Evolutionary conservation across 1,284 basidiomycete species (phyloP), one percentile per base, ranked within the genome.

Genomic region (Ceratobasidium sp.): DNA sequence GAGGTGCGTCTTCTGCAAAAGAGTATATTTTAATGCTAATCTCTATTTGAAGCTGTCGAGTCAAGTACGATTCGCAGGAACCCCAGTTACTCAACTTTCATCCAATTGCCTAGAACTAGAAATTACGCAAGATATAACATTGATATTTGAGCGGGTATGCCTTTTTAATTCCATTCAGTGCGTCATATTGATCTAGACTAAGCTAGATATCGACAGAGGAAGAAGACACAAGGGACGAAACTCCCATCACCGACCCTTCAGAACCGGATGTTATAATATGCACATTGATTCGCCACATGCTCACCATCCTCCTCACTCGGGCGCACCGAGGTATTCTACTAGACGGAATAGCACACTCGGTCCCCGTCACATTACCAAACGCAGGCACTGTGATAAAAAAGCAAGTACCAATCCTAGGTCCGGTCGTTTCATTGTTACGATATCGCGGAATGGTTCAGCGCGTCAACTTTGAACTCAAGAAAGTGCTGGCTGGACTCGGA

Each of bases 21-120:
- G 4, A 1, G 4, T 8, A 8, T 23, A 10, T 36, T 21, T 34
- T n/a, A 26, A 45, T 21, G 1, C 64, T 53, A n/a, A 26, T 3
- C n/a, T 39, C 23, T 9, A 23, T 43, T 28, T 41, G 4, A 9
- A 67, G 64, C 82, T 93, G 30, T 90, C 92, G 39, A 84, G 82
- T 77, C 92, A 93, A 80, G 89, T 91, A 16, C 87, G 89, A 72
- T 85, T 80, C 72, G 82, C 92, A 9, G 89, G 90, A 12, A 91
- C 89, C 1, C 89, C 89, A 3, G 88, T 89, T 46, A 89, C 89
- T 12, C 85, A 87, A 34, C 91, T 93, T 3, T 89, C 90, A 1
- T 91, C 93, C 77, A 84, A 90, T 41, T 81, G 92, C 34, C 88
- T 93, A 30, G 85, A 87, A 41, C 85, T 93, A 62, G 90, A 92